phyloP scores from a whole-genome alignment of 805 yeast genomes.

The Cyberlindnera xishuangbannaensis region DNA sequence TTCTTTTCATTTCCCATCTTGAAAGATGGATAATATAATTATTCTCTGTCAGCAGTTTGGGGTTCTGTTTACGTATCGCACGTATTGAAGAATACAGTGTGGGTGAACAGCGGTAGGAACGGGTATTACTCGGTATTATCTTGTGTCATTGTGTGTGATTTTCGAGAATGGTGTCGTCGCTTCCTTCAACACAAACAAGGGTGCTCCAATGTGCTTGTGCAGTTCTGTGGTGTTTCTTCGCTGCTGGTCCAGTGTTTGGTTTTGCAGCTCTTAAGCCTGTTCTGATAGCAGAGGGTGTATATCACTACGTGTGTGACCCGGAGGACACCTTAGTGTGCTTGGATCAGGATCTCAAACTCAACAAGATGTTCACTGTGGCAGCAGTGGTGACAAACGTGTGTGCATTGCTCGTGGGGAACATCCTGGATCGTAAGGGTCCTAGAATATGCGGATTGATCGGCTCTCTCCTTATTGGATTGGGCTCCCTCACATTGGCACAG shows the following conservation, averaged over 20 bases:
- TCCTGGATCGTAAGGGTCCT: constrained; percentile 79
- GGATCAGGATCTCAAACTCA: constrained; percentile 78
- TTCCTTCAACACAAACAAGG: constrained; percentile 8
- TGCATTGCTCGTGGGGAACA: constrained; percentile 76
- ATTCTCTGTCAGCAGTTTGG: no score
- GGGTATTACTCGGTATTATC: not conserved
- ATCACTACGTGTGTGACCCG: constrained; percentile 50
- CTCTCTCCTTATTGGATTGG: constrained; percentile 49
- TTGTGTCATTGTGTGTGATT: not conserved
- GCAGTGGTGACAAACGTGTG: constrained; percentile 82
- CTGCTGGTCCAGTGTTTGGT: constrained; percentile 94
- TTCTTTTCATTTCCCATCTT: not conserved
- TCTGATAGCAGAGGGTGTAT: constrained; percentile 70
- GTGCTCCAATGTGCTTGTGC: constrained; percentile 45
- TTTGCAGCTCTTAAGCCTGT: constrained; percentile 93
- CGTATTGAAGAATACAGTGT: no score
- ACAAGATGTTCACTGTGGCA: constrained; percentile 77
- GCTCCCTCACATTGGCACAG: constrained; percentile 45
- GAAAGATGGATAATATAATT: no score
- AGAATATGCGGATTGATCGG: constrained; percentile 74
- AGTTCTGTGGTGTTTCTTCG: constrained; percentile 77
- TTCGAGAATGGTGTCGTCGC: not conserved
- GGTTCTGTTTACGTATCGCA: no score
- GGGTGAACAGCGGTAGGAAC: no score
- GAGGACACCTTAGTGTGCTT: constrained; percentile 46